These are phyloP conservation scores for Fusarium anguioides DNA, from an alignment of 2,329 filamentous ascomycete genomes.

Conservation along the genomic window DNA sequence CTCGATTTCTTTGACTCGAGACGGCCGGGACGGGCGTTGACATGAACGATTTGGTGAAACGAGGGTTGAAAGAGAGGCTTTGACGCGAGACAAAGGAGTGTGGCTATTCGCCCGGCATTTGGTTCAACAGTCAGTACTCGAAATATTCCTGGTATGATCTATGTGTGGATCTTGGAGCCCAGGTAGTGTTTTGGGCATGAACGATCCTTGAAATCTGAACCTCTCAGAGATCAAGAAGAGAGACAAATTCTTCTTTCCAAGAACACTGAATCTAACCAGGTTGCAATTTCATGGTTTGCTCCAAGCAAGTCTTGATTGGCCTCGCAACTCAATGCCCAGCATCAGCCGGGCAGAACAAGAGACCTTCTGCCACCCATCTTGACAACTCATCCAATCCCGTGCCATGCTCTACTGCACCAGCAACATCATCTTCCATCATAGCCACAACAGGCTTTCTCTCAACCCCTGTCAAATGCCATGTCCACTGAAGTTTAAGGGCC, in stretches of 20 bases:
- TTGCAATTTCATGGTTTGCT: slow-evolving; percentile 24
- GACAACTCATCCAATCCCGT: slow-evolving; percentile 33
- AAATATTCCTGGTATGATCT: not conserved
- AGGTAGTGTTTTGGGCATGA: not conserved
- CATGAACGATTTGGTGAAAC: slow-evolving; percentile 22
- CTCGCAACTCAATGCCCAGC: slow-evolving; percentile 21
- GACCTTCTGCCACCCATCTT: slow-evolving; percentile 37
- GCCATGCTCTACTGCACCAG: slow-evolving; percentile 21
- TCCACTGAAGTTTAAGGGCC: slow-evolving; percentile 27
- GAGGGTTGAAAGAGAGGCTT: slow-evolving; percentile 4
- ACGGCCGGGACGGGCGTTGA: slow-evolving; percentile 7
- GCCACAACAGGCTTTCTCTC: slow-evolving; percentile 34
- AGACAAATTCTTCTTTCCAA: slow-evolving; percentile 5
- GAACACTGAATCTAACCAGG: slow-evolving; percentile 5
- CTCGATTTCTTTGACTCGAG: slow-evolving; percentile 1
- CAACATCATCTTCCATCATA: slow-evolving; percentile 42
- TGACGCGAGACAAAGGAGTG: slow-evolving; percentile 14
- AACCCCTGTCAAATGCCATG: slow-evolving; percentile 15
- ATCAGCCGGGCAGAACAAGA: slow-evolving; percentile 42
- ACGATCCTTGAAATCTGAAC: not conserved
- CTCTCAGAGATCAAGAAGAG: slow-evolving; percentile 4
- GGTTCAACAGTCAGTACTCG: slow-evolving; percentile 14
- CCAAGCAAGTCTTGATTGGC: slow-evolving; percentile 23
- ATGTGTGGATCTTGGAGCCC: not conserved
- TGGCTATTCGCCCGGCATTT: slow-evolving; percentile 4